Base-by-base conservation (phyloP, 192 early-diverging fungal species). In the Funneliformis geosporum region DNA sequence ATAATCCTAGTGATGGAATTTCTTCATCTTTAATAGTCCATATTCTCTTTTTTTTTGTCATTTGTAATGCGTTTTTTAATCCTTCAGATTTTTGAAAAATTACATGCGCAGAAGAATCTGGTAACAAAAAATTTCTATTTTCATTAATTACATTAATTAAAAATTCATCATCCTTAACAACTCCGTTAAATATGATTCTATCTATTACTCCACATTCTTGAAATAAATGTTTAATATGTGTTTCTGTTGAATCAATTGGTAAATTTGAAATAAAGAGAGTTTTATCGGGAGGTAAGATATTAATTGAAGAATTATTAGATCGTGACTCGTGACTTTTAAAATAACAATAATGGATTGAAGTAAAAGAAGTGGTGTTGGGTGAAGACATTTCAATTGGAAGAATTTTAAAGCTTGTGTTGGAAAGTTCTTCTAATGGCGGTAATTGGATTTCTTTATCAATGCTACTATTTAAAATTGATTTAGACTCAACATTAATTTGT, bases 261-360 rank as follows among this genome's bases (percentile, higher is more conserved):
- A 93, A 76, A 81, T 93, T 93, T 67, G 89, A 83, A 71, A 93
- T 76, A 75, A 91, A 94, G 0, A 94, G 78, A 4, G 92, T 93
- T 43, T 87, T 88, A 82, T 86, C 84, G 27, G 83, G 80, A n/a
- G 91, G 90, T 39, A 68, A 39, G 8, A 21, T 16, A 8, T 8
- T 21, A 33, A 14, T 11, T n/a, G 16, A 40, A 42, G 6, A 4
- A 67, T 14, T 28, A 67, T 14, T 79, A n/a, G 27, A 11, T 18
- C 76, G 82, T 23, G 84, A 78, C 67, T 85, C 84, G 46, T 85
- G 84, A 38, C 82, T 81, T 71, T 83, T 85, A 50, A 85, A 80
- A 59, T 82, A 85, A 69, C 81, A 79, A 61, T 82, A 85, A 64
- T 83, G 84, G 2, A 11, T 66, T 40, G 55, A 21, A 11, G n/a